Percentiles rank a stretch among this genome's conserved stretches.
Evolutionary conservation across 352 stramenopile genomes (phyloP).

Genomic region (Phytophthora multivora): DNA sequence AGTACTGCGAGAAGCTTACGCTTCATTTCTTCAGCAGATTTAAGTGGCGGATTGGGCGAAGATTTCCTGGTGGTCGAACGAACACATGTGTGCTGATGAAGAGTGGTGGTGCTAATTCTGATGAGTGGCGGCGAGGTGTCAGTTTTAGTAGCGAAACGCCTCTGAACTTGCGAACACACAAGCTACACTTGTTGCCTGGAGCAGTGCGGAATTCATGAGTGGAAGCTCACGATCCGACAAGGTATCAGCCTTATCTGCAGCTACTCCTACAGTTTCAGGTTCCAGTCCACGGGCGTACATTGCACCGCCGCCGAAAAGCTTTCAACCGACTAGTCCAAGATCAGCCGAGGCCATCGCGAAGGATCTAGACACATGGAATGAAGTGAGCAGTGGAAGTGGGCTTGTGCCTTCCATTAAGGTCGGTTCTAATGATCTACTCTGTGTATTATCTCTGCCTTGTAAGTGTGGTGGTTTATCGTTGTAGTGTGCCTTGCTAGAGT

Average conservation of each 20-base stretch:
- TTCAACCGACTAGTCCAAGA: constrained; percentile 13
- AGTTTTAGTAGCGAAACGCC: constrained; percentile 22
- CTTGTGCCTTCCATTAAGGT: constrained; percentile 32
- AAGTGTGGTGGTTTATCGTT: background rate
- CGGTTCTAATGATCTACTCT: background rate
- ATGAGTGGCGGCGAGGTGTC: constrained; percentile 2
- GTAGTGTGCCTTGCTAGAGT: constrained; percentile 24
- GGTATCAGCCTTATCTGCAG: constrained; percentile 17
- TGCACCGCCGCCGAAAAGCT: constrained; percentile 8
- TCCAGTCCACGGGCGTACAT: constrained; percentile 12
- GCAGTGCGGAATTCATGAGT: constrained; percentile 18
- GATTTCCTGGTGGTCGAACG: constrained; percentile 5
- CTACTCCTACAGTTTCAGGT: constrained; percentile 11
- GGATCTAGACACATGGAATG: constrained; percentile 6
- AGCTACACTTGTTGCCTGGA: background rate
- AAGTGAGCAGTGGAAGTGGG: constrained; percentile 14
- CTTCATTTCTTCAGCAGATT: constrained; percentile 41
- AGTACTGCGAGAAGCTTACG: constrained; percentile 42
- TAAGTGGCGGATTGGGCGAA: constrained; percentile 10
- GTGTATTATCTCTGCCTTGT: background rate
- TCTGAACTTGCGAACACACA: constrained; percentile 1
- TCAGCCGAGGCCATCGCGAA: background rate
- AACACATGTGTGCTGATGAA: constrained; percentile 4
- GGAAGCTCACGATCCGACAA: constrained; percentile 15
- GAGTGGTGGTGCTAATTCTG: constrained; percentile 21